Evolutionary conservation across 2,329 filamentous ascomycete species (phyloP).

Genomic region (Trichoderma breve): DNA sequence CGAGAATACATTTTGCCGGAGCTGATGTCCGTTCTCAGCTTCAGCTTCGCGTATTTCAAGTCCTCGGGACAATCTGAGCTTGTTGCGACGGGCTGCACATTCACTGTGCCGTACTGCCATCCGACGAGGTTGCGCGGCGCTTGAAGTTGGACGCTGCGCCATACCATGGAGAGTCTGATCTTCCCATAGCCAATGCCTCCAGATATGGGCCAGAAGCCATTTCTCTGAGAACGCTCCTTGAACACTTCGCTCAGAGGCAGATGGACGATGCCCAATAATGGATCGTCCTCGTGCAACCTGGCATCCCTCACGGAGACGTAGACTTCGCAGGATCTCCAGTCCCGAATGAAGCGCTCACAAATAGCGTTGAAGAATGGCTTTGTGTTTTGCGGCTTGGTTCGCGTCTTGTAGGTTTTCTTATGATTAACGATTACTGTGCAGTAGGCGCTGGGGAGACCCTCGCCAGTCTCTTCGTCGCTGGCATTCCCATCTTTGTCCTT

Average conservation of each 20-base stretch:
- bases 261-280: conserved; percentile 68
- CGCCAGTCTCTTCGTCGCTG: conserved; percentile 57
- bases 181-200: conserved; percentile 73
- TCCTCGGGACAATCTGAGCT: conserved; percentile 45
- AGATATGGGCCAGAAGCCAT: conserved; percentile 63
- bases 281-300: conserved; percentile 66
- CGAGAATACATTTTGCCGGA: conserved; percentile 56
- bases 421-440: conserved; percentile 74
- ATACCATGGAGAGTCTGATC: conserved; percentile 68
- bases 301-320: conserved; percentile 67
- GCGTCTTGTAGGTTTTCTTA: conserved; percentile 64
- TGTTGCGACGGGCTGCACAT: conserved; percentile 54
- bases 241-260: conserved; percentile 63
- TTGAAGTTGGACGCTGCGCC: conserved; percentile 65
- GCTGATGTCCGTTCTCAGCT: conserved; percentile 57
- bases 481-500: conserved; percentile 53
- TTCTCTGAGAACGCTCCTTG: conserved; percentile 60
- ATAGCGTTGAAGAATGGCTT: conserved; percentile 79
- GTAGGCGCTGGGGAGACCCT: conserved; percentile 67
- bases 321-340: conserved; percentile 66
- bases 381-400: conserved; percentile 74
- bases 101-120: conserved; percentile 71
- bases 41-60: conserved; percentile 49
- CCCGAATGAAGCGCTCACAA: conserved; percentile 67
- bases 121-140: conserved; percentile 58